Conservation (phyloP, 164 flowering plant species). For the Protea cynaroides region DNA sequence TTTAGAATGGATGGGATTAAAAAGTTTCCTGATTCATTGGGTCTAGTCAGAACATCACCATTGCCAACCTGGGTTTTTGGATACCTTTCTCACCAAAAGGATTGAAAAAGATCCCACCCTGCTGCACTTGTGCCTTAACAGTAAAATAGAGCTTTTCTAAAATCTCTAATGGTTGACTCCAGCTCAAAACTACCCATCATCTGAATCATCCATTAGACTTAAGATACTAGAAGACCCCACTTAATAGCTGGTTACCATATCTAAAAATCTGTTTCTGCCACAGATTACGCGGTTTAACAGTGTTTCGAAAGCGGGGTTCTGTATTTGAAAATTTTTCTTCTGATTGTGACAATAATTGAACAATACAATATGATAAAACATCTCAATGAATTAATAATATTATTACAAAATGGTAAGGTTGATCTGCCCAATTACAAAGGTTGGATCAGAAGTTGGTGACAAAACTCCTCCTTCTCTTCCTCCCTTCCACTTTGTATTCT, state of each 20-base stretch:
- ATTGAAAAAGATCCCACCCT: constrained; percentile 3
- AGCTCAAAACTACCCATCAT: constrained; percentile 27
- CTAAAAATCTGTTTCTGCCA: constrained; percentile 24
- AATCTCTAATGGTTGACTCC: constrained; percentile 27
- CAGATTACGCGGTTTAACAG: constrained; percentile 27
- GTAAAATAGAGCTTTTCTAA: constrained; percentile 6
- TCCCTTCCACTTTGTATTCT: constrained; percentile 2
- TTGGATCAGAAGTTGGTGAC: constrained; percentile 13
- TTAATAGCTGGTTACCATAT: constrained; percentile 46
- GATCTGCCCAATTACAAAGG: constrained; percentile 10
- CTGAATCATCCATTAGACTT: constrained; percentile 30
- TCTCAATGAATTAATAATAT: constrained; percentile 16
- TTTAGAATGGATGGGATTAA: constrained; percentile 3
- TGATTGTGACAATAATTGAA: background rate
- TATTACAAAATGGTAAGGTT: constrained; percentile 6
- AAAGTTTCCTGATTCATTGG: constrained; percentile 23
- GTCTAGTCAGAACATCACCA: constrained; percentile 37
- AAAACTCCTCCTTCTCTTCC: constrained; percentile 2
- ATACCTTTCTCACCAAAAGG: constrained; percentile 6
- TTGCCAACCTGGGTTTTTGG: constrained; percentile 34
- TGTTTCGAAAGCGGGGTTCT: background rate
- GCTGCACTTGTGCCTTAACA: constrained; percentile 5
- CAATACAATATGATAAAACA: background rate
- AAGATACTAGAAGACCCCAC: constrained; percentile 35
- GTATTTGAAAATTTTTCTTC: background rate